Percentiles rank a stretch among this genome's conserved stretches.
Evolutionary conservation across 345 rosid genomes (phyloP).

Genomic region (Mercurialis annua): DNA sequence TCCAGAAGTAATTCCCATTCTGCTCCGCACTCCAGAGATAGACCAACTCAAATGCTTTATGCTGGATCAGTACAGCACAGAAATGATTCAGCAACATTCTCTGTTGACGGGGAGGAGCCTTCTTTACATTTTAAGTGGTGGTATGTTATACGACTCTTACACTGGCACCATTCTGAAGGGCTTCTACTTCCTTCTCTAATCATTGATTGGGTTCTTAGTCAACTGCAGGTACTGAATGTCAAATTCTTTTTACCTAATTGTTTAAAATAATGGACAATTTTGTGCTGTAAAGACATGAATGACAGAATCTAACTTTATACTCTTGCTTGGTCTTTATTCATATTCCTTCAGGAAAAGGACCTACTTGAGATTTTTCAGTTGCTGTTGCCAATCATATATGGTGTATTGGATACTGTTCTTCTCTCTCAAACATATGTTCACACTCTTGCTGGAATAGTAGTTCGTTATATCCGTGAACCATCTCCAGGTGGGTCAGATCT

Average conservation of each 20-base stretch:
- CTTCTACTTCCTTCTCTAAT: slow-evolving; percentile 79
- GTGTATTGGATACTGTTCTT: slow-evolving; percentile 75
- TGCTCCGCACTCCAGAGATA: slow-evolving; percentile 58
- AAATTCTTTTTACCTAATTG: background rate
- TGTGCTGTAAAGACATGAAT: background rate
- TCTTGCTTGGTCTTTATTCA: slow-evolving; percentile 18
- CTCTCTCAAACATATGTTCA: slow-evolving; percentile 87
- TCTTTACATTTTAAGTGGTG: slow-evolving; percentile 88
- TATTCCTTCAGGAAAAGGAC: slow-evolving; percentile 69
- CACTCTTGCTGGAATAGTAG: slow-evolving; percentile 62
- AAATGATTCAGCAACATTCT: slow-evolving; percentile 45
- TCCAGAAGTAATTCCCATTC: slow-evolving; percentile 59
- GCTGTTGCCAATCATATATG: slow-evolving; percentile 84
- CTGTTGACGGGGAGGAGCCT: slow-evolving; percentile 72
- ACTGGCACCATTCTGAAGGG: slow-evolving; percentile 93
- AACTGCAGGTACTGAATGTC: slow-evolving; percentile 58
- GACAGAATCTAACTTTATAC: slow-evolving; percentile 8
- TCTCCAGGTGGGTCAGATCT: slow-evolving; percentile 92
- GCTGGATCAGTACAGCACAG: slow-evolving; percentile 56
- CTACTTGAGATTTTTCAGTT: slow-evolving; percentile 76
- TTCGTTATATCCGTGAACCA: slow-evolving; percentile 81
- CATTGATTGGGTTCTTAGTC: slow-evolving; percentile 92
- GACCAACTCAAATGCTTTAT: slow-evolving; percentile 64
- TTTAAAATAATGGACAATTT: background rate
- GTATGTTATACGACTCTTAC: slow-evolving; percentile 90